Base-by-base conservation (phyloP, 805 yeast species). In the Spathaspora girioi region DNA sequence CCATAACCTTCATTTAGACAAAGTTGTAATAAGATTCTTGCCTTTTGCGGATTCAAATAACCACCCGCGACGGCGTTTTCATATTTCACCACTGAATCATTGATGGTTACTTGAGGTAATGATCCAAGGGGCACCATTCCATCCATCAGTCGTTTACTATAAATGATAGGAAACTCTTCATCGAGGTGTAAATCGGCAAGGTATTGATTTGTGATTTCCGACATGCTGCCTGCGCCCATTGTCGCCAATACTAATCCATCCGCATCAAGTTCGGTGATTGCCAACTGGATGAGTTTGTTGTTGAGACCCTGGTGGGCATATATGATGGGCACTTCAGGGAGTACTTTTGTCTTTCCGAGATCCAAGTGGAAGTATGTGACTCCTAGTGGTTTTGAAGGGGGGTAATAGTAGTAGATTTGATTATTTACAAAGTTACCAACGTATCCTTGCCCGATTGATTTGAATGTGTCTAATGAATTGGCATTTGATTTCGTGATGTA, bases 401-500 rank as follows among this genome's bases (percentile, higher is more conserved):
- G 88, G 58, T 77, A 84, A 59, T 81, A 83, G 61, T 79, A 85
- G 59, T 82, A 84, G 26, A 84, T 79, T 60, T 80, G 81, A 51
- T 83, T 82, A 60, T 84, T 82, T 38, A 84, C 87, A 61, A 84
- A 84, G 59, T 80, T 82, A 3, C 91, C 91, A 57, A 85, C 64
- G 61, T 83, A 84, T 11, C 90, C 90, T 60, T 84, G 88, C 54
- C 87, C 86, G 38, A 78, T 80, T 9, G 79, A 74, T 62, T 83
- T 84, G 71, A 85, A 85, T 2, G 89, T 83, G 59, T 85, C 89
- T 50, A 85, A 70, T 6, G 86, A 78, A 63, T 85, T 85, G 26
- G 89, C 88, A 58, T 84, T 84, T 17, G 86, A 78, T 64, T 85
- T 85, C 50, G 87, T 84, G 57, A 83, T 81, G 63, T 84, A 84